Evolutionary conservation across 2,329 filamentous ascomycete genomes (phyloP).

Genomic region (Pyrenochaeta sp.): DNA sequence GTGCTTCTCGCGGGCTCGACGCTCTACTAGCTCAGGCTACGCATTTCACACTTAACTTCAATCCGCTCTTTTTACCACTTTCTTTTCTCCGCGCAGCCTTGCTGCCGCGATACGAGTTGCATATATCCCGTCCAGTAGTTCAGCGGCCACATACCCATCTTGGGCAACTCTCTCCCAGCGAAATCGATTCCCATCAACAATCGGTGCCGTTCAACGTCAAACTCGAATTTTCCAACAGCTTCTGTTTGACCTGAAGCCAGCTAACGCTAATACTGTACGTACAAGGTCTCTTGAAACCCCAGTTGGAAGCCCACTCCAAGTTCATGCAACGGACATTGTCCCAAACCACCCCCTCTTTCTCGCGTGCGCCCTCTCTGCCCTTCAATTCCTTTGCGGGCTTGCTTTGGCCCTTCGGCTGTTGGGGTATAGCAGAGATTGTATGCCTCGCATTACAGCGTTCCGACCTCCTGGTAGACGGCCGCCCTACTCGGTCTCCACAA

Average conservation of each 20-base stretch:
- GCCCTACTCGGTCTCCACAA: constrained; percentile 27
- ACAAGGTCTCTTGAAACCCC: constrained; percentile 44
- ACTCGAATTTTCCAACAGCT: constrained; percentile 27
- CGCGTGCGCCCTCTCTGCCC: constrained; percentile 20
- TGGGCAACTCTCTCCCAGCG: neutral
- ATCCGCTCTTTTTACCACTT: constrained; percentile 28
- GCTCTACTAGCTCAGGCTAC: constrained; percentile 30
- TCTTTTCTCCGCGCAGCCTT: constrained; percentile 20
- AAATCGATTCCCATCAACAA: constrained; percentile 2
- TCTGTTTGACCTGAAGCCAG: constrained; percentile 32
- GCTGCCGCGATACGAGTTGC: constrained; percentile 17
- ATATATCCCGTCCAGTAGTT: constrained; percentile 16
- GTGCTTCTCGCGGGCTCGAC: constrained; percentile 36
- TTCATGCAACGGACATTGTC: constrained; percentile 44
- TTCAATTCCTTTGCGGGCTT: constrained; percentile 12
- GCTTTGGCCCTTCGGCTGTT: constrained; percentile 1
- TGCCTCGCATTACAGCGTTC: constrained; percentile 27
- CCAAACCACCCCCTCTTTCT: constrained; percentile 31
- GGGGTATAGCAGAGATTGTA: constrained; percentile 13
- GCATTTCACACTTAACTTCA: constrained; percentile 16
- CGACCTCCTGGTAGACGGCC: constrained; percentile 20
- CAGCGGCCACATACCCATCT: constrained; percentile 14
- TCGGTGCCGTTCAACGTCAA: neutral
- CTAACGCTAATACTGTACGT: constrained; percentile 57
- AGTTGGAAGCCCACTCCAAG: constrained; percentile 36